phyloP scores from a whole-genome alignment of 345 rosid genomes.

The Acer saccharum region DNA sequence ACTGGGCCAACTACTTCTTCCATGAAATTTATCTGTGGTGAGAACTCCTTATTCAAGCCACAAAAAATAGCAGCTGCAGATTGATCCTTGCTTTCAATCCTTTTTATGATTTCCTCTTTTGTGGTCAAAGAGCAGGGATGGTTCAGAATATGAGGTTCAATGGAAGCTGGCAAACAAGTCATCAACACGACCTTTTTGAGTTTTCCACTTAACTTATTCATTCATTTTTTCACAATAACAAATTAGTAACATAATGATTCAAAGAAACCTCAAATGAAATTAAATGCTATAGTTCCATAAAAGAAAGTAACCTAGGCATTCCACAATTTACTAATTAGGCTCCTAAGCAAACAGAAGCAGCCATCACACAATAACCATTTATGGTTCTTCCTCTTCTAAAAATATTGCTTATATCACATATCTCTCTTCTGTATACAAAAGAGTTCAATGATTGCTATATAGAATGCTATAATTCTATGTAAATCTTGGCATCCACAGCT shows the following conservation, averaged over 20 bases:
- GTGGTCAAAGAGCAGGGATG: slow-evolving; percentile 31
- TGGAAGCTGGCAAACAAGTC: slow-evolving; percentile 35
- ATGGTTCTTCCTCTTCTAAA: neutral
- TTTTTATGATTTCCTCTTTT: slow-evolving; percentile 45
- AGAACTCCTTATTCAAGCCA: slow-evolving; percentile 17
- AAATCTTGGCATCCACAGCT: neutral
- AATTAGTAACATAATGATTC: neutral
- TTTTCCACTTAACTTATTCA: neutral
- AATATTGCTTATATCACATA: neutral
- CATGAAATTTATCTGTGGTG: slow-evolving; percentile 18
- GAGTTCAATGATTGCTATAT: neutral
- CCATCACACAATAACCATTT: neutral
- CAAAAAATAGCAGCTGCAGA: slow-evolving; percentile 56
- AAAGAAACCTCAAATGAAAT: neutral
- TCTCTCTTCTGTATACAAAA: neutral
- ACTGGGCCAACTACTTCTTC: slow-evolving; percentile 50
- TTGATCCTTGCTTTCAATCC: slow-evolving; percentile 35
- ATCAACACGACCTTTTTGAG: neutral
- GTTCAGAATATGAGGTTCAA: slow-evolving; percentile 26
- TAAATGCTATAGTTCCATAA: neutral
- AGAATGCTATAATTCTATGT: neutral
- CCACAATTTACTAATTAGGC: neutral
- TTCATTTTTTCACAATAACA: neutral
- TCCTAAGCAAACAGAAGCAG: neutral
- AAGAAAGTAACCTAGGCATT: neutral